Evolutionary conservation across 305 asterid species (phyloP).

Genomic region (Fraxinus sp.): DNA sequence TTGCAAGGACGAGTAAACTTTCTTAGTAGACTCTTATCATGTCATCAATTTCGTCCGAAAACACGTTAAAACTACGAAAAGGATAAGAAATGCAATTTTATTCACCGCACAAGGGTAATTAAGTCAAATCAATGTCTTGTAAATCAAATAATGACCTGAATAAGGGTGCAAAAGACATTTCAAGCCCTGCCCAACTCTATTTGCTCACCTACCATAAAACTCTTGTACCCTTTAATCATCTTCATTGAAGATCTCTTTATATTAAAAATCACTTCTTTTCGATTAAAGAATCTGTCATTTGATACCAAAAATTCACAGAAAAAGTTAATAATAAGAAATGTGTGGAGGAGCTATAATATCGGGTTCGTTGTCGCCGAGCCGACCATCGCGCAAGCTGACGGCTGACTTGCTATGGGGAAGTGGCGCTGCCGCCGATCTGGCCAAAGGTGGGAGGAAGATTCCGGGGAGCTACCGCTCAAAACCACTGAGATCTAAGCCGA

Average conservation of each 20-base stretch:
- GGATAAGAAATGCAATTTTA: background rate
- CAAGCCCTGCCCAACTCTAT: conserved; percentile 30
- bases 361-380: conserved; percentile 47
- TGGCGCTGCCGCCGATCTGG: conserved; percentile 39
- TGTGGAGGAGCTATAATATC: conserved; percentile 93
- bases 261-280: background rate
- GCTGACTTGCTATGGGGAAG: conserved; percentile 78
- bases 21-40: too few relatives aligned
- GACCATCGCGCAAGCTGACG: conserved; percentile 61
- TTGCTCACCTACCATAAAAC: conserved; percentile 22
- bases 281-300: conserved; percentile 2
- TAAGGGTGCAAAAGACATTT: conserved; percentile 21
- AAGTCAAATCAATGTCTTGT: background rate
- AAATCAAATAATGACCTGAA: background rate
- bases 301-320: background rate
- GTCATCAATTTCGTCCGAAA: background rate
- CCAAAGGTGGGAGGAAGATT: conserved; percentile 33
- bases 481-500: conserved; percentile 53
- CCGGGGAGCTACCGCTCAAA: conserved; percentile 42
- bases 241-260: too few relatives aligned
- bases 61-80: background rate
- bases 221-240: too few relatives aligned
- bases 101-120: conserved; percentile 13
- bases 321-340: conserved; percentile 27
- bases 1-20: too few relatives aligned